Evolutionary conservation across 108 stramenopile genomes (phyloP), one percentile per base, ranked within the genome.

Genomic region (Stephanodiscus triporus): DNA sequence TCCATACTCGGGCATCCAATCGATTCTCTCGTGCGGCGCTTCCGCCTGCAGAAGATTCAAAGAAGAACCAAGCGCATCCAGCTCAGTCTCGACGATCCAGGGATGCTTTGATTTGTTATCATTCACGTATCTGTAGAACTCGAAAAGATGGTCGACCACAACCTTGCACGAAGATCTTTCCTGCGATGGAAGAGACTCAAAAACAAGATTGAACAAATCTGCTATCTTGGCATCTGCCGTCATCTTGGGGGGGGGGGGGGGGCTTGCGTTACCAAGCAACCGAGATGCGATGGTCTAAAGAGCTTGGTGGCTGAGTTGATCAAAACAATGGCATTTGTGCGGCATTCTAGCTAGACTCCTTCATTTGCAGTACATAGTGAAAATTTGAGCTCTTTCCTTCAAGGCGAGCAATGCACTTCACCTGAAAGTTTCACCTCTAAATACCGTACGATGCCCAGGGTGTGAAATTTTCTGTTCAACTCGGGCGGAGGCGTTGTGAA

Each of bases 1-100:
- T 56, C 78, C 78, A 50, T 80, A 80, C 37, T 61, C 66, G 2
- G 78, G 73, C 14, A 74, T 29, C 78, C 78, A 80, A 10, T 59
- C 27, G 56, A 73, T 60, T 19, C 16, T 63, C 49, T 70, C 58
- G 55, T 26, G 30, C 10, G 49, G 51, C 13, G 57, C 37, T 22
- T 29, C 43, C 42, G 29, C 17, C 42, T 58, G 22, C 45, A 75
- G 47, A 4, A 32, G 14, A n/a, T 36, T 48, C 9, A 36, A 23
- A 10, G 59, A 42, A 62, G 30, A 24, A 32, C 45, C 62, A 53
- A 75, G 50, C 45, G 62, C 65, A 30, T 68, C 32, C 1, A 56
- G 60, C 47, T 75, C 68, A 10, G 58, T 1, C 29, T 57, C 40
- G 60, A 17, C 58, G n/a, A 68, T 68, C 66, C 66, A 75, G 23